A percentile compares a stretch with the other conserved stretches of the same genome.
Conservation (phyloP, 2,329 filamentous ascomycete genomes). For the Fusarium abutilonis region DNA sequence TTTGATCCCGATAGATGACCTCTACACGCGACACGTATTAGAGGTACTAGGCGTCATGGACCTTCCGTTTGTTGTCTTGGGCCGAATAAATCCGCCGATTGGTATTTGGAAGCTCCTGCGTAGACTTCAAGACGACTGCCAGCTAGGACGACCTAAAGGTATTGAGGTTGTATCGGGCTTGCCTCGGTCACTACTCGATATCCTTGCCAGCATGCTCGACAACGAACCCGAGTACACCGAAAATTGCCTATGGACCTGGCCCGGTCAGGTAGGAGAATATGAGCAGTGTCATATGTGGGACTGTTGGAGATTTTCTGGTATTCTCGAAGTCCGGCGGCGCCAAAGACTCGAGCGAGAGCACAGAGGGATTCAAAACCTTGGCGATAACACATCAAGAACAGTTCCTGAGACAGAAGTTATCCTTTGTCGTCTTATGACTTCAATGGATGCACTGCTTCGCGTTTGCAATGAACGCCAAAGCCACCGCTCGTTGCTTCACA, state of each 20-base stretch:
- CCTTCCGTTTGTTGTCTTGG: constrained; percentile 32
- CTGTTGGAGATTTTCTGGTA: constrained; percentile 37
- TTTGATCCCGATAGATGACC: constrained; percentile 25
- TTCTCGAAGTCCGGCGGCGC: constrained; percentile 38
- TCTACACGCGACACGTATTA: constrained; percentile 26
- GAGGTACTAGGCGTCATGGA: constrained; percentile 43
- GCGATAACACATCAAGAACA: background rate
- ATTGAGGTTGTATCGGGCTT: constrained; percentile 38
- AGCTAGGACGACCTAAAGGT: constrained; percentile 12
- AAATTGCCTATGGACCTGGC: constrained; percentile 33
- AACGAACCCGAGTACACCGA: constrained; percentile 40
- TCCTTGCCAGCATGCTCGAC: constrained; percentile 30
- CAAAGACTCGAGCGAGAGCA: constrained; percentile 20
- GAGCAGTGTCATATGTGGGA: constrained; percentile 39
- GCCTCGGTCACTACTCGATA: constrained; percentile 36
- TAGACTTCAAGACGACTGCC: constrained; percentile 24
- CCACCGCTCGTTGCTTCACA: constrained; percentile 34
- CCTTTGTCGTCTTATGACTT: constrained; percentile 37
- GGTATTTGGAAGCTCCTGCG: constrained; percentile 41
- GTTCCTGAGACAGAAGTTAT: constrained; percentile 31
- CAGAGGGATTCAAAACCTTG: background rate
- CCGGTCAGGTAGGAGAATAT: constrained; percentile 38
- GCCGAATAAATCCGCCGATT: constrained; percentile 23
- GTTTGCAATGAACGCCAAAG: constrained; percentile 37
- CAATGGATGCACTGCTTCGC: constrained; percentile 38